These are phyloP conservation scores for Aspergillus melleus DNA, from an alignment of 2,329 filamentous ascomycete species.

Conservation along the genomic window DNA sequence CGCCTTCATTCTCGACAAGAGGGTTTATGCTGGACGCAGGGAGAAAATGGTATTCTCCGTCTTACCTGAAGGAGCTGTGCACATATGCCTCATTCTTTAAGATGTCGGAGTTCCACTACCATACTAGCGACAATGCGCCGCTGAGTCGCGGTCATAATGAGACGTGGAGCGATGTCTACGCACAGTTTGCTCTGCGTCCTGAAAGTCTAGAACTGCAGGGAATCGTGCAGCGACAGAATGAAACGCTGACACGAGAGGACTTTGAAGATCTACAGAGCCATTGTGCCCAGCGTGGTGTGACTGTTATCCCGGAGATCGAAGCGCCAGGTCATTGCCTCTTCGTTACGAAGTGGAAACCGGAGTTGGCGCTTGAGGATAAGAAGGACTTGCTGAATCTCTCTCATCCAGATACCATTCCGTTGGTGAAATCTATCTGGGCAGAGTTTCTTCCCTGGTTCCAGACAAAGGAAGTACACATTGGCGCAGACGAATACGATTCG, in stretches of 20 bases:
- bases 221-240: conserved; percentile 53
- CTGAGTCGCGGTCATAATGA: conserved; percentile 50
- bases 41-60: conserved; percentile 57
- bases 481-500: conserved; percentile 56
- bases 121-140: conserved; percentile 60
- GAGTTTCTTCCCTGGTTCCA: conserved; percentile 59
- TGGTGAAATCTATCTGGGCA: conserved; percentile 56
- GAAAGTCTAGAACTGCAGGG: conserved; percentile 50
- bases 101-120: conserved; percentile 59
- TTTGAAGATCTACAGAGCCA: conserved; percentile 55
- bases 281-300: conserved; percentile 58
- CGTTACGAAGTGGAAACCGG: conserved; percentile 60
- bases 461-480: conserved; percentile 56
- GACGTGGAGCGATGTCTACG: conserved; percentile 52
- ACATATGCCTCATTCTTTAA: conserved; percentile 63
- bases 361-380: conserved; percentile 52
- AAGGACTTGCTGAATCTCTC: conserved; percentile 57
- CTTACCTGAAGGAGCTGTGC: conserved; percentile 59
- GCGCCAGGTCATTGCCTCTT: conserved; percentile 58
- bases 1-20: conserved; percentile 52
- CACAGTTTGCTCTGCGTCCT: conserved; percentile 57
- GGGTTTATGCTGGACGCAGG: conserved; percentile 56
- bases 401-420: conserved; percentile 55
- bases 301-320: conserved; percentile 61
- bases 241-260: conserved; percentile 54